Conservation (phyloP, 164 flowering plant species). For the Pachysandra terminalis region DNA sequence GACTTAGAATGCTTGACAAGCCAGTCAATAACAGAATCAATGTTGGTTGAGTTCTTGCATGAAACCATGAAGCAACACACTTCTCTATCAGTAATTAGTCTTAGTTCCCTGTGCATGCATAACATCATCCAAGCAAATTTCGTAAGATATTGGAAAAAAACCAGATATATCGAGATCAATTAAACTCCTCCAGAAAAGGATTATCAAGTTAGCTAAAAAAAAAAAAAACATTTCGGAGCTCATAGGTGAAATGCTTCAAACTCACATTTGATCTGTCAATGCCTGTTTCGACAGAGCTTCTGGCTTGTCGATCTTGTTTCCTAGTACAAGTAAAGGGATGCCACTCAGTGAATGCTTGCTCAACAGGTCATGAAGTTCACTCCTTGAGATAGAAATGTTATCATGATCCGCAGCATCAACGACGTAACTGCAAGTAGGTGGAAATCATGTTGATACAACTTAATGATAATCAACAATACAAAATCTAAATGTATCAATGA, state of each 20-base stretch:
- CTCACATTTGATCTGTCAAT: constrained; percentile 70
- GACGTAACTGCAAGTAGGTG: constrained; percentile 50
- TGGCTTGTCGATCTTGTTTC: constrained; percentile 77
- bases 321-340: constrained; percentile 40
- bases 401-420: constrained; percentile 47
- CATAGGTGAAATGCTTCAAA: constrained; percentile 7
- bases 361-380: constrained; percentile 79
- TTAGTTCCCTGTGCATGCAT: constrained; percentile 43
- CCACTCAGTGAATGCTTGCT: constrained; percentile 68
- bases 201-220: no score
- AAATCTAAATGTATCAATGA: neutral
- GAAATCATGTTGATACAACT: constrained; percentile 7
- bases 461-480: no score
- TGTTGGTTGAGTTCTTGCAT: constrained; percentile 73
- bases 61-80: constrained; percentile 74
- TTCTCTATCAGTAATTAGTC: constrained; percentile 42
- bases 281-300: constrained; percentile 60
- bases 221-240: no score
- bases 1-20: constrained; percentile 65
- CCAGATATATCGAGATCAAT: neutral
- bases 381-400: constrained; percentile 45
- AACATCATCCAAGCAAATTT: neutral
- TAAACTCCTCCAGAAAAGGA: no score
- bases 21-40: constrained; percentile 67
- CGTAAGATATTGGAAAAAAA: neutral